phyloP scores from a whole-genome alignment of 805 yeast genomes.

The Starmerella apicola region DNA sequence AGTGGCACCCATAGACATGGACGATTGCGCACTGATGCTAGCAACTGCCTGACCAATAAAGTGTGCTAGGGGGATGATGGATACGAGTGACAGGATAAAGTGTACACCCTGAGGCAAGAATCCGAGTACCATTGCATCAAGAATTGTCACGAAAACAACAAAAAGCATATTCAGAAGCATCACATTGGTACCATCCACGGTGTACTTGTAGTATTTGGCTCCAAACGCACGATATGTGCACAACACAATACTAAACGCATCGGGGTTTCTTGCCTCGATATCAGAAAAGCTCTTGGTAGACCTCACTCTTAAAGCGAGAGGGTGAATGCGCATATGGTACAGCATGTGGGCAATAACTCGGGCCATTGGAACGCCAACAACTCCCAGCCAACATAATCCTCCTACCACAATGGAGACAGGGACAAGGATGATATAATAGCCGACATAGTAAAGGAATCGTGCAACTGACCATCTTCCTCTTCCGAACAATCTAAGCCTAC shows the following conservation, averaged over 20 bases:
- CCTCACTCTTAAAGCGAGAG: slow-evolving; percentile 72
- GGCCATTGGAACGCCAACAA: slow-evolving; percentile 88
- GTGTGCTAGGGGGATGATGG: slow-evolving; percentile 88
- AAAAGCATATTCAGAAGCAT: slow-evolving; percentile 75
- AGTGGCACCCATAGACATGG: slow-evolving; percentile 98
- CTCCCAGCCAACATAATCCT: slow-evolving; percentile 62
- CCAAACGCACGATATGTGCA: slow-evolving; percentile 92
- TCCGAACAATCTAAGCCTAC: slow-evolving; percentile 57
- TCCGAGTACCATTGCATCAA: slow-evolving; percentile 57
- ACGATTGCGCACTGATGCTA: slow-evolving; percentile 92
- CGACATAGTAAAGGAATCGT: slow-evolving; percentile 58
- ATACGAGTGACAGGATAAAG: slow-evolving; percentile 63
- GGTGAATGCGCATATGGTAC: slow-evolving; percentile 77
- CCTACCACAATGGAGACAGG: slow-evolving; percentile 52
- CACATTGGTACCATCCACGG: slow-evolving; percentile 91
- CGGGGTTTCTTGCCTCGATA: slow-evolving; percentile 33
- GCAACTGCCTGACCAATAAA: slow-evolving; percentile 99
- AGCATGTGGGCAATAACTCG: slow-evolving; percentile 57
- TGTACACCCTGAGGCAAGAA: slow-evolving; percentile 41
- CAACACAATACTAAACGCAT: slow-evolving; percentile 38
- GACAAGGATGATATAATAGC: slow-evolving; percentile 55
- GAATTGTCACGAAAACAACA: slow-evolving; percentile 68
- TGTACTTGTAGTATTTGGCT: slow-evolving; percentile 84
- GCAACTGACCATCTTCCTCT: slow-evolving; percentile 87
- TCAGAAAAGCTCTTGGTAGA: slow-evolving; percentile 28